A percentile compares a stretch with the other conserved stretches of the same genome.
These are phyloP conservation scores for Cyberlindnera japonica DNA, from an alignment of 805 yeast species.

Conservation along the genomic window DNA sequence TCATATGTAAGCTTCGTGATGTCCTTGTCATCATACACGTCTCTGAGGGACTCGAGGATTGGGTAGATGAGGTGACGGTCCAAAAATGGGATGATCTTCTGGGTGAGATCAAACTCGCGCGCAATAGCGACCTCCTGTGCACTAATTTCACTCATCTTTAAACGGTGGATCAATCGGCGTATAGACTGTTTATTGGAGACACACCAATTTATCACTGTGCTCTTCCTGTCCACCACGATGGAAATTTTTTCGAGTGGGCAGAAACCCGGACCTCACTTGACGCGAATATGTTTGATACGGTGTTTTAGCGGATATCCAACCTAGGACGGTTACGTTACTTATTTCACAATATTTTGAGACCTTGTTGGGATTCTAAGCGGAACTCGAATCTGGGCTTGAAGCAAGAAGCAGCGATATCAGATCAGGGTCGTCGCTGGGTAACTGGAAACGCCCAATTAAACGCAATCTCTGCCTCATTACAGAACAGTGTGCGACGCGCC, in stretches of 20 bases:
- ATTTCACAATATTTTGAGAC: too few relatives aligned
- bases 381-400: too few relatives aligned
- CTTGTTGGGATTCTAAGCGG: too few relatives aligned
- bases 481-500: too few relatives aligned
- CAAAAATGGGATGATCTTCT: slow-evolving; percentile 51
- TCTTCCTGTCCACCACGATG: not conserved
- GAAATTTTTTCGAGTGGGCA: not conserved
- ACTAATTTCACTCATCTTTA: slow-evolving; percentile 25
- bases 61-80: slow-evolving; percentile 60
- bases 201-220: not conserved
- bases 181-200: not conserved
- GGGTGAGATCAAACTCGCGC: slow-evolving; percentile 50
- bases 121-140: slow-evolving; percentile 39
- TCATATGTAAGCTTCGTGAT: slow-evolving; percentile 48
- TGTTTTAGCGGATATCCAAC: too few relatives aligned
- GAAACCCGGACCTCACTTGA: not conserved
- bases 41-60: slow-evolving; percentile 44
- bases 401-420: too few relatives aligned
- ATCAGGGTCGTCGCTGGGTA: too few relatives aligned
- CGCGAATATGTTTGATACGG: not conserved
- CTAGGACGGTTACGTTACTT: too few relatives aligned
- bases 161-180: not conserved
- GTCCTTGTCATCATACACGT: slow-evolving; percentile 42
- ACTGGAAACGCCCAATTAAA: too few relatives aligned
- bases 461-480: too few relatives aligned